Evolutionary conservation across 1,284 basidiomycete genomes (phyloP).

Genomic region (Ganoderma lingzhi): DNA sequence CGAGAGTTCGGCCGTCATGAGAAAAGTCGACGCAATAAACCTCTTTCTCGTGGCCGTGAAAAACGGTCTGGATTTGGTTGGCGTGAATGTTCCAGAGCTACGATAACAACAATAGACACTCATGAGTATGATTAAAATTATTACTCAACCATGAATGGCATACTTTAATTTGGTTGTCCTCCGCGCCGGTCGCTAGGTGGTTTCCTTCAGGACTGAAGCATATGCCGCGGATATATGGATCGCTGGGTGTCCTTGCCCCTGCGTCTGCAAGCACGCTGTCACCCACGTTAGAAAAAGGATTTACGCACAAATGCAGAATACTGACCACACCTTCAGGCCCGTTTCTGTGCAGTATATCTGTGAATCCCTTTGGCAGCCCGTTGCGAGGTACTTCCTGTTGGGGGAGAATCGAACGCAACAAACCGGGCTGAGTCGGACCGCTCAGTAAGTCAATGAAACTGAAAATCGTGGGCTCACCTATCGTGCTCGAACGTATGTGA

Average conservation of each 20-base stretch:
- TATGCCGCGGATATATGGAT: constrained; percentile 74
- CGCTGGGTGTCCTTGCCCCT: constrained; percentile 56
- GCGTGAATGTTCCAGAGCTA: constrained; percentile 87
- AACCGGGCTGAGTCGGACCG: constrained; percentile 66
- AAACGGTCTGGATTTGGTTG: constrained; percentile 71
- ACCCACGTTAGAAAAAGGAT: background rate
- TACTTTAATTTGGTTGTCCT: constrained; percentile 74
- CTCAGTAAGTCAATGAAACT: constrained; percentile 18
- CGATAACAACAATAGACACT: background rate
- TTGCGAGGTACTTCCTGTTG: constrained; percentile 89
- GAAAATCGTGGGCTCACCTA: constrained; percentile 62
- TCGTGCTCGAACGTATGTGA: constrained; percentile 94
- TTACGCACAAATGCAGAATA: constrained; percentile 20
- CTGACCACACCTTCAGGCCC: constrained; percentile 80
- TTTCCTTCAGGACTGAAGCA: constrained; percentile 76
- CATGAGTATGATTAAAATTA: too few species aligned
- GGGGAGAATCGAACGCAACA: constrained; percentile 93
- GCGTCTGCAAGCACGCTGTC: constrained; percentile 68
- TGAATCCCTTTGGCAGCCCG: constrained; percentile 90
- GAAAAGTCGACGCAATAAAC: constrained; percentile 91
- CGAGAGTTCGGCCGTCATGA: constrained; percentile 77
- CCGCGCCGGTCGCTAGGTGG: constrained; percentile 73
- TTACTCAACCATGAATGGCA: background rate
- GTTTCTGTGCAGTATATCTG: constrained; percentile 93
- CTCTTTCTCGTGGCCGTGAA: constrained; percentile 87